Evolutionary conservation across 2,329 filamentous ascomycete genomes (phyloP), one percentile per base, ranked within the genome.

Genomic region (Lachnellula suecica): DNA sequence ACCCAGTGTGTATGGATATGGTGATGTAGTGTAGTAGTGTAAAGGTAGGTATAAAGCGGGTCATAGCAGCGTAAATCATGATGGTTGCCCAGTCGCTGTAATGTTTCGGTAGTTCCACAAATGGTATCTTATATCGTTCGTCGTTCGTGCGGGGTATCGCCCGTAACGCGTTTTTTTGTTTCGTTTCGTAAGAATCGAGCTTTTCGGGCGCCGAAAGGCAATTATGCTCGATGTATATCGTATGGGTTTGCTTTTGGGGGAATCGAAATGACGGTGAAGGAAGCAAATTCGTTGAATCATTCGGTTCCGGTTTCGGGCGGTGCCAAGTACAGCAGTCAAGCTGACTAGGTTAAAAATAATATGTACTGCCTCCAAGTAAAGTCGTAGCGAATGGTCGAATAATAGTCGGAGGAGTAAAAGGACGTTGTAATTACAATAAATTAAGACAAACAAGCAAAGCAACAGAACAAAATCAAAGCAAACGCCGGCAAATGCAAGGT

Each of bases 41-140:
- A 47, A 59, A 57, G 52, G 56, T n/a, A n/a, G n/a, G n/a, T n/a
- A n/a, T n/a, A n/a, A n/a, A n/a, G n/a, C n/a, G 59, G 53, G 58
- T 64, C 62, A 59, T 65, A 55, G 57, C 60, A 63, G 63, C 63
- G 62, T 67, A 53, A 64, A 54, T 64, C 63, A 55, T 67, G 52
- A 65, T 66, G 64, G 64, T 67, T 65, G 64, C 64, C 64, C 64
- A 64, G 56, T 66, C 63, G 63, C 61, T 67, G 62, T 67, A 65
- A 56, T 53, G 47, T 44, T 51, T 37, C 47, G 47, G 22, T 42
- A 42, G 37, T 54, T 47, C 35, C 52, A 54, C 52, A 53, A 47
- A 56, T 59, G 59, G 60, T 66, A 63, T 66, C 63, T 61, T 63
- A 54, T 55, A 23, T 62, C 54, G 52, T 54, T 53, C 47, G 43